Evolutionary conservation across 495 filamentous ascomycete species (phyloP), one percentile per base, ranked within the genome.

Genomic region (Trichoderma erinaceum): DNA sequence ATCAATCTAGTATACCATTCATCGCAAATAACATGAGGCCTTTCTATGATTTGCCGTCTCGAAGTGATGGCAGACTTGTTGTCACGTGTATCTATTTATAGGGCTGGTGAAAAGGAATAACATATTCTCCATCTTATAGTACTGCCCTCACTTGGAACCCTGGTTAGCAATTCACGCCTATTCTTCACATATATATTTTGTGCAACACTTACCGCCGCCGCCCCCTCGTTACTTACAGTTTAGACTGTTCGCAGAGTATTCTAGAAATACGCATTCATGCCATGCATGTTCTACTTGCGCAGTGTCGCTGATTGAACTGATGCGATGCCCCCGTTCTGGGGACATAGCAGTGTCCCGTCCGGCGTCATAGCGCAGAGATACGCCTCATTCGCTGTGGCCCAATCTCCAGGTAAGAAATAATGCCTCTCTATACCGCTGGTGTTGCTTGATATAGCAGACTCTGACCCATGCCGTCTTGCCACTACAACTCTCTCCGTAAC

Each of bases 281-380:
- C 43, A 46, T 46, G 43, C 43, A 46, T 46, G 18, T 46, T 46
- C 43, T 46, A 46, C 43, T 46, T 46, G 43, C 43, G 43, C 43
- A 46, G 43, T 46, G 43, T 46, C 43, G 43, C 43, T 46, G 43
- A 46, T 46, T 46, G 43, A 46, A 46, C 43, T 46, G 43, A 46
- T 15, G 43, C 43, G 43, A 46, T 46, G 18, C 43, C 43, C 43
- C 43, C 43, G 43, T 46, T 46, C 43, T 46, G 43, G 6, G 43
- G 43, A 46, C 43, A 46, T 46, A 46, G 43, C 43, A 46, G 43
- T 18, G 43, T 46, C 43, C 43, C 43, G 12, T 46, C 43, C 43
- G 43, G 43, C 43, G 43, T 16, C 43, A 46, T 46, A 46, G 43
- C 43, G 43, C 43, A 46, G 43, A 46, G 43, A 46, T 46, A 46